Percentiles rank a stretch among this genome's conserved stretches.
These are phyloP conservation scores for Euphrasia arctica DNA, from an alignment of 305 asterid genomes.

Conservation along the genomic window DNA sequence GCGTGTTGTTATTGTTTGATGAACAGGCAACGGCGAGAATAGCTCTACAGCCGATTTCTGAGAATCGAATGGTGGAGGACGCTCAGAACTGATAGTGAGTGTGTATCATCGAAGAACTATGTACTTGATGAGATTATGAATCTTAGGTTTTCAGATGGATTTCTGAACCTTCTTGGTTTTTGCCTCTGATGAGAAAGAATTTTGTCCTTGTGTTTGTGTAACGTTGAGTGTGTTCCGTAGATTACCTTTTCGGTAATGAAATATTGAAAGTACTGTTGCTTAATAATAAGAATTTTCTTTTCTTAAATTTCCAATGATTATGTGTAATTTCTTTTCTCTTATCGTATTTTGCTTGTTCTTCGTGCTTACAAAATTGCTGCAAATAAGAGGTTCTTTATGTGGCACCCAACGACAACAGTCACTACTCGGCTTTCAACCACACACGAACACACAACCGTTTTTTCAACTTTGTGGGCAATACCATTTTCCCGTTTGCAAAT, in stretches of 20 bases:
- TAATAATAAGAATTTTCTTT: neutral
- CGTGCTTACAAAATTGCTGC: too few species aligned
- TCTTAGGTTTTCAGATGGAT: neutral
- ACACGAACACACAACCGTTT: too few species aligned
- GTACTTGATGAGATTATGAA: neutral
- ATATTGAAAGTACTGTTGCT: neutral
- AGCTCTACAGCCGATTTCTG: slow-evolving; percentile 46
- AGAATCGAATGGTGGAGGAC: slow-evolving; percentile 30
- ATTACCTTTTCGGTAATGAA: slow-evolving; percentile 29
- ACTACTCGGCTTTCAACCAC: too few species aligned
- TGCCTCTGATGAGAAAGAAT: neutral
- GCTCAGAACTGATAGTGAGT: slow-evolving; percentile 13
- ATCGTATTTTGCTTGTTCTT: too few species aligned
- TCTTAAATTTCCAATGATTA: neutral
- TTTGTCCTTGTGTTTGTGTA: neutral
- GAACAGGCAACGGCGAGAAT: slow-evolving; percentile 28
- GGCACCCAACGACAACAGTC: too few species aligned
- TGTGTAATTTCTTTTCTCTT: too few species aligned
- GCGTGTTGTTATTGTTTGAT: neutral
- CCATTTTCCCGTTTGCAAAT: too few species aligned
- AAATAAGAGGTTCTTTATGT: too few species aligned
- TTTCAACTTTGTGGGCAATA: too few species aligned
- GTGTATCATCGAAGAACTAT: neutral
- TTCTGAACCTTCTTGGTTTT: slow-evolving; percentile 36
- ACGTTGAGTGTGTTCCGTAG: neutral